Conservation (phyloP, 2,329 filamentous ascomycete genomes). For the Epichloe gansuensis region DNA sequence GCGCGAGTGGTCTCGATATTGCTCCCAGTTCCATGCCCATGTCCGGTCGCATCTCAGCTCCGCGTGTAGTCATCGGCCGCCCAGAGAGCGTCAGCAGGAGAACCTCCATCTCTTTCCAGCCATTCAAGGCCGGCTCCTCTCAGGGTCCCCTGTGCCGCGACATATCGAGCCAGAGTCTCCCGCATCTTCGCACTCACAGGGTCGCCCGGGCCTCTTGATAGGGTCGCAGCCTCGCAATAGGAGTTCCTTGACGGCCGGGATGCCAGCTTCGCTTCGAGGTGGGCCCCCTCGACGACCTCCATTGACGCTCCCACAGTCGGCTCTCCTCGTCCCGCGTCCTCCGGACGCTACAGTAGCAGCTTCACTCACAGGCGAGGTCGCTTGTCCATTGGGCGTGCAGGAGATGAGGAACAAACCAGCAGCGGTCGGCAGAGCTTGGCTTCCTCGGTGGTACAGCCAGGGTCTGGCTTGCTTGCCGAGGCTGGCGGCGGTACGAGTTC, state of each 20-base stretch:
- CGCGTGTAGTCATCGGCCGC: slow-evolving; percentile 25
- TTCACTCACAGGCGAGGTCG: slow-evolving; percentile 77
- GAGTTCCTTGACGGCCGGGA: slow-evolving; percentile 61
- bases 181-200: slow-evolving; percentile 42
- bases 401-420: slow-evolving; percentile 62
- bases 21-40: slow-evolving; percentile 42
- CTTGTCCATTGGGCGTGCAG: slow-evolving; percentile 57
- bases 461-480: slow-evolving; percentile 68
- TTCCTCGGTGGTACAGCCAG: slow-evolving; percentile 58
- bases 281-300: slow-evolving; percentile 48
- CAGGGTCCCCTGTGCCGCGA: slow-evolving; percentile 61
- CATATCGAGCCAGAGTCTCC: slow-evolving; percentile 38
- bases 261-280: slow-evolving; percentile 60
- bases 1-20: slow-evolving; percentile 31
- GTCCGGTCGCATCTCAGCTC: slow-evolving; percentile 18
- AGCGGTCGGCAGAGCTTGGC: slow-evolving; percentile 70
- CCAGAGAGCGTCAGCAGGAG: slow-evolving; percentile 51
- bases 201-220: slow-evolving; percentile 34
- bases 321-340: slow-evolving; percentile 66
- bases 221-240: slow-evolving; percentile 46
- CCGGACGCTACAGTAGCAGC: slow-evolving; percentile 85
- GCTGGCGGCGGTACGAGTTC: slow-evolving; percentile 54
- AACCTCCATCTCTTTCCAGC: slow-evolving; percentile 81
- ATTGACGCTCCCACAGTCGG: slow-evolving; percentile 56
- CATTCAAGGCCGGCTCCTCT: slow-evolving; percentile 97